Conservation (phyloP, 257 asterid species). For the Nicotiana knightiana region DNA sequence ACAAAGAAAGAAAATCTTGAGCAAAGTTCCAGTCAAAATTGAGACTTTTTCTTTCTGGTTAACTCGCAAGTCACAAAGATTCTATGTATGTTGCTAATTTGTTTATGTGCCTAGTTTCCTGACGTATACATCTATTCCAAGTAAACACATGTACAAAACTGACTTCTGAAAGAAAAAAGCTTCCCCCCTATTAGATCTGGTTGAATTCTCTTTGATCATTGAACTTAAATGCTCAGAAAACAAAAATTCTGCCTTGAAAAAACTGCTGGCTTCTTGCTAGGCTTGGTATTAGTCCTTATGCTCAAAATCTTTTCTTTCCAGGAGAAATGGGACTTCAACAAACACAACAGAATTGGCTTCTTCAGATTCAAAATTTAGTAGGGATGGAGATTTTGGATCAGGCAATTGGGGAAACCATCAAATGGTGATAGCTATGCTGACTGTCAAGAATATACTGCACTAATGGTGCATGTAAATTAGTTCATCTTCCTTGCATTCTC, state of each 20-base stretch:
- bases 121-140: neutral
- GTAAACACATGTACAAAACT: neutral
- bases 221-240: neutral
- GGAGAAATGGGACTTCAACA: neutral
- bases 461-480: conserved; percentile 42
- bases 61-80: neutral
- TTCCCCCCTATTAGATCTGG: neutral
- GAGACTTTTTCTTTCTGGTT: neutral
- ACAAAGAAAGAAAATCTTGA: neutral
- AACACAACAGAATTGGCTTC: neutral
- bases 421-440: neutral
- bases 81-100: neutral
- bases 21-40: neutral
- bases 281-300: neutral
- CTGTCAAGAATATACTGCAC: neutral
- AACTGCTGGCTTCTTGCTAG: neutral
- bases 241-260: neutral
- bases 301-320: neutral
- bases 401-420: neutral
- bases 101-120: neutral
- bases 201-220: neutral
- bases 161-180: neutral
- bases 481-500: conserved; percentile 78
- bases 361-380: neutral
- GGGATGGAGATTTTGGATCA: neutral